Conservation (phyloP, 148 eudicot genomes). For the Fagopyrum homotropicum region DNA sequence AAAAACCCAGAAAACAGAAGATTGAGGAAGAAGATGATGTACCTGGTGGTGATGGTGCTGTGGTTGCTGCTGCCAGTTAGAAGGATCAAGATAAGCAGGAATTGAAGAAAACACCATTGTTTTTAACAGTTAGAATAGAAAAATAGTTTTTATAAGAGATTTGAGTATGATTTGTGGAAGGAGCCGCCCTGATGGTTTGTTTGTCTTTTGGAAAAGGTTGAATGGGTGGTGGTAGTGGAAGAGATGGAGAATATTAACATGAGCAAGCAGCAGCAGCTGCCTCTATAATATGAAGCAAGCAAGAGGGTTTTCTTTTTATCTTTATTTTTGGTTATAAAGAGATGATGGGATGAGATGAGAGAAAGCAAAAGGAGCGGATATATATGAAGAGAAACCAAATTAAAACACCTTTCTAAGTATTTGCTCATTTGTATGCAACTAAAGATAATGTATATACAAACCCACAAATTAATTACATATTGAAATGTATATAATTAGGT, state of each 20-base stretch:
- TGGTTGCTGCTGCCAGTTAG: conserved; percentile 54
- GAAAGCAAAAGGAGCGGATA: conserved; percentile 17
- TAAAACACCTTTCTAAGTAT: conserved; percentile 31
- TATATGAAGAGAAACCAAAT: conserved; percentile 29
- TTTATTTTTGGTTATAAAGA: not conserved
- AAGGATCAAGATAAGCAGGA: conserved; percentile 64
- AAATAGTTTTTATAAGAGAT: not conserved
- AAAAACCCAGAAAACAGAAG: not conserved
- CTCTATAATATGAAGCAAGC: not conserved
- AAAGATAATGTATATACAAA: not conserved
- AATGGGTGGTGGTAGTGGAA: conserved; percentile 28
- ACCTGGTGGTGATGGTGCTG: conserved; percentile 12
- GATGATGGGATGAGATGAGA: conserved; percentile 2
- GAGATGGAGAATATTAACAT: conserved; percentile 51
- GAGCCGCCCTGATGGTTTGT: not conserved
- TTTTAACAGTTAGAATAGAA: not conserved
- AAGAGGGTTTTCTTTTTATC: conserved; percentile 13
- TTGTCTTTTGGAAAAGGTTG: conserved; percentile 41
- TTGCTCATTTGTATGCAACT: conserved; percentile 25
- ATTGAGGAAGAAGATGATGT: not conserved
- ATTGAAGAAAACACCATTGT: conserved; percentile 36
- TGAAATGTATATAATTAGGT: no score
- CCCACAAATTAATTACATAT: no score
- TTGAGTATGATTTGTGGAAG: not conserved
- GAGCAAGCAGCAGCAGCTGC: conserved; percentile 12